Evolutionary conservation across 768 basidiomycete species (phyloP).

Genomic region (Amanita polypyramis): DNA sequence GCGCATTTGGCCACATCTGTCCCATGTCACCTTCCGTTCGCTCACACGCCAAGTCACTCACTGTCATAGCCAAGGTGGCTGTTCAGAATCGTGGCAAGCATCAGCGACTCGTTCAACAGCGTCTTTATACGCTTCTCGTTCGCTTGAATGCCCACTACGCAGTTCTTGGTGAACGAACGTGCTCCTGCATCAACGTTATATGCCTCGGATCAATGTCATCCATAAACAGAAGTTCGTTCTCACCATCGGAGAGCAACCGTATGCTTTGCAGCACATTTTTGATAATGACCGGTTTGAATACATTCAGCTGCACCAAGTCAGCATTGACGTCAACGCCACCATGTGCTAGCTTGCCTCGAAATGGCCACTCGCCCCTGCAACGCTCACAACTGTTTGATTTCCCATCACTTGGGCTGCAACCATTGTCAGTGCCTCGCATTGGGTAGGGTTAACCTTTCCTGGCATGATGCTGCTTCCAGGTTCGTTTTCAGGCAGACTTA

Average conservation of each 20-base stretch:
- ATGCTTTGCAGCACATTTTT: slow-evolving; percentile 97
- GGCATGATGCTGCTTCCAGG: slow-evolving; percentile 99
- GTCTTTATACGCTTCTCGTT: slow-evolving; percentile 90
- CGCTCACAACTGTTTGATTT: slow-evolving; percentile 86
- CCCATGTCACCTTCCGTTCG: slow-evolving; percentile 9
- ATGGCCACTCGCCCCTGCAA: slow-evolving; percentile 92
- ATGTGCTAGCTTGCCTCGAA: slow-evolving; percentile 65
- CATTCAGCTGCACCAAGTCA: slow-evolving; percentile 61
- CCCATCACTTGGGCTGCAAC: slow-evolving; percentile 98
- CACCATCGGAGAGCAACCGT: slow-evolving; percentile 85
- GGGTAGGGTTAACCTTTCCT: slow-evolving; percentile 98
- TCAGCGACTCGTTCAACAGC: slow-evolving; percentile 88
- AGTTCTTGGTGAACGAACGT: slow-evolving; percentile 94
- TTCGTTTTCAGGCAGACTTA: slow-evolving; percentile 94
- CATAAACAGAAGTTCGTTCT: slow-evolving; percentile 13
- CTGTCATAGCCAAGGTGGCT: slow-evolving; percentile 95
- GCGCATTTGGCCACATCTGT: slow-evolving; percentile 95
- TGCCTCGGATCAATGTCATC: slow-evolving; percentile 8
- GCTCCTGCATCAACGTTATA: slow-evolving; percentile 36
- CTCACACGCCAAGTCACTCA: slow-evolving; percentile 28
- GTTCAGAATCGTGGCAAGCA: slow-evolving; percentile 98
- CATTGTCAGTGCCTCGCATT: slow-evolving; percentile 98
- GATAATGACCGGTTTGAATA: slow-evolving; percentile 98
- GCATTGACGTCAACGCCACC: neutral
- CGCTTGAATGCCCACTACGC: slow-evolving; percentile 91